phyloP scores from a whole-genome alignment of 75 land plant genomes.

The Azolla pinnata region DNA sequence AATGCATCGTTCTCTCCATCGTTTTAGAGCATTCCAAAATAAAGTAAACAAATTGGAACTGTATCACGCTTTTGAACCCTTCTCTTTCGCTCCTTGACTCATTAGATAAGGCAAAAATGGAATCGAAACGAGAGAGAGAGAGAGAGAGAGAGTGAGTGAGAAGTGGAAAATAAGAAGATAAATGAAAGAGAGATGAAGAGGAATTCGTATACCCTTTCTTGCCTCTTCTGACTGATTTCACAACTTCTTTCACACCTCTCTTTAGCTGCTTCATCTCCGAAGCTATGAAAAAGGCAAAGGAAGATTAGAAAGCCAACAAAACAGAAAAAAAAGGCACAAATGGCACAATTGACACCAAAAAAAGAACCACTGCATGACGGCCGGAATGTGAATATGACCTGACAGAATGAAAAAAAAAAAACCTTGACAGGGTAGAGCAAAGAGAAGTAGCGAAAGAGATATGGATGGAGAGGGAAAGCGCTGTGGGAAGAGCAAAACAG shows the following conservation, averaged over 20 bases:
- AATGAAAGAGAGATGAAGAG: neutral
- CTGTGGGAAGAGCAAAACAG: neutral
- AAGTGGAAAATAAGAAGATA: neutral
- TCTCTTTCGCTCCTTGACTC: neutral
- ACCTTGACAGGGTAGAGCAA: too few species aligned
- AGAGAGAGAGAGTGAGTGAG: neutral
- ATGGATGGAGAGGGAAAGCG: neutral
- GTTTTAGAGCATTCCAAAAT: too few species aligned
- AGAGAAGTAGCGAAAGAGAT: too few species aligned
- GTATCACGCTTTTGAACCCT: neutral
- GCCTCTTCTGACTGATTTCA: constrained; percentile 78
- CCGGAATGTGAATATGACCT: too few species aligned
- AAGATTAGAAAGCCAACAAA: neutral
- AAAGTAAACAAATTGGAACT: too few species aligned
- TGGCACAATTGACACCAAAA: too few species aligned
- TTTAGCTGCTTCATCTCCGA: constrained; percentile 73
- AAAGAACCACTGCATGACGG: too few species aligned
- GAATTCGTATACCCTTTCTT: constrained; percentile 48
- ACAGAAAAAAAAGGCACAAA: too few species aligned
- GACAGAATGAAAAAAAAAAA: too few species aligned
- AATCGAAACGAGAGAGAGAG: neutral
- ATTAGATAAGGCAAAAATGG: neutral
- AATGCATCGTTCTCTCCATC: too few species aligned
- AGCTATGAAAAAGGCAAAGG: constrained; percentile 34
- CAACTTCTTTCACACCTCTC: constrained; percentile 97